Conservation (phyloP, 495 filamentous ascomycete genomes). For the Neurospora sp. region DNA sequence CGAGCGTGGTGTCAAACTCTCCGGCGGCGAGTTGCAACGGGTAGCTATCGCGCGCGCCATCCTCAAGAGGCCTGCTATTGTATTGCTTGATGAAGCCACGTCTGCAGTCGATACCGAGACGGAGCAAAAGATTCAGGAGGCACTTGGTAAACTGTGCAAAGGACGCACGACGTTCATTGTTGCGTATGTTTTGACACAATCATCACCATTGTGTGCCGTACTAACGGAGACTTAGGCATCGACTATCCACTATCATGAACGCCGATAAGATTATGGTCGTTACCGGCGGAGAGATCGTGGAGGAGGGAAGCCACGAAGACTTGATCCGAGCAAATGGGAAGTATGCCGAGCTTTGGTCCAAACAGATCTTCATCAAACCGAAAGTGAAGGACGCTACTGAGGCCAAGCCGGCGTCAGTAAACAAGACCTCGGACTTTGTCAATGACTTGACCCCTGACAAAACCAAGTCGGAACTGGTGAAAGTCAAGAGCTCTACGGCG, state of each 20-base stretch:
- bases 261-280: conserved; percentile 60
- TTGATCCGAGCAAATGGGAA: conserved; percentile 45
- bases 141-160: conserved; percentile 46
- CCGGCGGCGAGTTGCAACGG: conserved; percentile 66
- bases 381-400: conserved; percentile 28
- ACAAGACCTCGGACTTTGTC: conserved; percentile 24
- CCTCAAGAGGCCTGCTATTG: conserved; percentile 43
- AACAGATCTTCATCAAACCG: conserved; percentile 45
- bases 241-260: conserved; percentile 61
- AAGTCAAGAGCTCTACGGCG: conserved; percentile 17
- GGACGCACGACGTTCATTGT: conserved; percentile 54
- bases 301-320: conserved; percentile 55
- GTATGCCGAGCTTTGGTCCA: conserved; percentile 55
- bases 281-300: conserved; percentile 51
- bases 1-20: conserved; percentile 57
- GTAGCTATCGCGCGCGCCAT: conserved; percentile 65
- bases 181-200: conserved; percentile 36
- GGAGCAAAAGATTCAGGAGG: conserved; percentile 62
- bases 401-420: conserved; percentile 8
- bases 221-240: conserved; percentile 37
- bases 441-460: conserved; percentile 30
- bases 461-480: conserved; percentile 26
- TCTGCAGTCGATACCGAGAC: conserved; percentile 56
- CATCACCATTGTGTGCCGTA: background rate
- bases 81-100: conserved; percentile 48